Conservation (phyloP, 2,329 filamentous ascomycete genomes). For the Huntiella decipiens region DNA sequence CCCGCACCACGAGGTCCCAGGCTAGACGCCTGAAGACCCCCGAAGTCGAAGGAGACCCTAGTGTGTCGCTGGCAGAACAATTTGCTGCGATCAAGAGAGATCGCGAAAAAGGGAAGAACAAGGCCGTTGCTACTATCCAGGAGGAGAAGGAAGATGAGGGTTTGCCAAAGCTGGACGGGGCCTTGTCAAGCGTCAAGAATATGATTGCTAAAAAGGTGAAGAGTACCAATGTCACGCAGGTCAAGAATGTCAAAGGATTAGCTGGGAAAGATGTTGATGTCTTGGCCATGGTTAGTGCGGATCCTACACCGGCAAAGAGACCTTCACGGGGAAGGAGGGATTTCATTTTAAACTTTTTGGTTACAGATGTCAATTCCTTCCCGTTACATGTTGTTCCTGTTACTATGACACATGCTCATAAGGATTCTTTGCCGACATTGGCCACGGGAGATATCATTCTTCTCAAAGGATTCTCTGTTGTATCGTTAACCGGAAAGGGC, state of each 20-base stretch:
- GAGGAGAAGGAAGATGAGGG: neutral
- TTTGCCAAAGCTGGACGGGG: neutral
- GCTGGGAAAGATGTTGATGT: slow-evolving; percentile 26
- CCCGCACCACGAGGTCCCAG: slow-evolving; percentile 9
- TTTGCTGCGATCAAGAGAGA: neutral
- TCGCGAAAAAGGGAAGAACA: neutral
- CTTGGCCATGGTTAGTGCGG: slow-evolving; percentile 33
- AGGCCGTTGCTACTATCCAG: neutral
- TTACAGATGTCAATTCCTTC: slow-evolving; percentile 36
- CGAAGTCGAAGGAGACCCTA: slow-evolving; percentile 2
- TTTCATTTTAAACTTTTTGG: slow-evolving; percentile 37
- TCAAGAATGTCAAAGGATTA: slow-evolving; percentile 30
- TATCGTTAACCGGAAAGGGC: slow-evolving; percentile 32
- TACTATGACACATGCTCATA: slow-evolving; percentile 39
- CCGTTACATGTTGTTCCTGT: slow-evolving; percentile 32
- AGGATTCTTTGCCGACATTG: slow-evolving; percentile 34
- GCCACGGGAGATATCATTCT: slow-evolving; percentile 38
- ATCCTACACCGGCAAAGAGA: slow-evolving; percentile 30
- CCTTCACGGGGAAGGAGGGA: slow-evolving; percentile 39
- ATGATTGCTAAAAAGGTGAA: slow-evolving; percentile 28
- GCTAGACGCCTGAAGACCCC: slow-evolving; percentile 8
- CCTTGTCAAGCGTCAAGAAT: slow-evolving; percentile 21
- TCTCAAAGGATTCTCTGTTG: slow-evolving; percentile 35
- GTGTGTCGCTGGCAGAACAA: neutral
- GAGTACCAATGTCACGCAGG: slow-evolving; percentile 31